Evolutionary conservation across 257 asterid genomes (phyloP), one percentile per base, ranked within the genome.

Genomic region (Echites panduratus): DNA sequence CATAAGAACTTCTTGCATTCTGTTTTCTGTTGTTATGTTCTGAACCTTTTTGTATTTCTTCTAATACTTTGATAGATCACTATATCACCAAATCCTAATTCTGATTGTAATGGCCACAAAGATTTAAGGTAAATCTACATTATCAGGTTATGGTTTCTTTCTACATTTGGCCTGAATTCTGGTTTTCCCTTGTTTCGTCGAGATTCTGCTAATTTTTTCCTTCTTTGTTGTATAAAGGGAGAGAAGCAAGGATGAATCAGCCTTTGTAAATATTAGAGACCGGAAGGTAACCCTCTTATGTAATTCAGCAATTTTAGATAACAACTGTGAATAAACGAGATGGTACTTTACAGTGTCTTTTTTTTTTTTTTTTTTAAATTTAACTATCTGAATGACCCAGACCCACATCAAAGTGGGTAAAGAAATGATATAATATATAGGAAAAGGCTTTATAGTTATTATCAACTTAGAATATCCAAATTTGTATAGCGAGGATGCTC

Each of bases 231-330:
- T 56, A 74, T 69, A 68, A 82, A 85, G 91, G 81, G 89, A 86
- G 35, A 88, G 90, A 78, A 84, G 76, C 69, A 83, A 76, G 81
- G 91, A 89, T 75, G 96, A 88, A 38, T 38, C 69, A 69, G 72
- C 80, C 63, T 74, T 84, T 49, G 75, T 82, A 61, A 70, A 79
- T 35, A 44, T 90, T 73, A 86, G 95, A 81, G 96, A 90, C 65
- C 85, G 96, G 82, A 93, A 93, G 91, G 98, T 87, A 79, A 79
- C 69, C 24, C 17, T 67, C 63, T 26, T 7, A n/a, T n/a, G n/a
- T n/a, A 22, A 5, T 1, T 32, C 38, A 32, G 22, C 57, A 24
- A 49, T 9, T 69, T 9, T 9, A 49, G 20, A 48, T 69, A 32
- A 10, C 24, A 11, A 22, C 27, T 8, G 9, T 32, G 35, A 17